Evolutionary conservation across 495 filamentous ascomycete species (phyloP), one percentile per base, ranked within the genome.

Genomic region (Penicillium robsamsonii): DNA sequence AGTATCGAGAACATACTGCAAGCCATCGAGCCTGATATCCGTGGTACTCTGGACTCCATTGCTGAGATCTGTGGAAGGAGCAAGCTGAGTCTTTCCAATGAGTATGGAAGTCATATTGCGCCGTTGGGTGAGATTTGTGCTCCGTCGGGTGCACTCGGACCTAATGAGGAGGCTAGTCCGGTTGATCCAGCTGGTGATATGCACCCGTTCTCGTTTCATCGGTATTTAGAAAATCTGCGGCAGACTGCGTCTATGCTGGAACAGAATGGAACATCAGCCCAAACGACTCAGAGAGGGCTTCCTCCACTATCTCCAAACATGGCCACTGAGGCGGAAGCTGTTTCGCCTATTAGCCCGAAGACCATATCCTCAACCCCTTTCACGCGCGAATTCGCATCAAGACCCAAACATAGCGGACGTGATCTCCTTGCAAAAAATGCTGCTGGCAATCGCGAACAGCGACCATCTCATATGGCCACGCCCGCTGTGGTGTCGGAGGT

Each of bases 51-150:
- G 27, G 78, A 85, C 54, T 80, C 81, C 5, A 86, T 87, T 54
- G 84, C 84, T 18, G 81, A 86, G 60, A 85, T 87, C 50, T 85
- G 80, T 58, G 84, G 84, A 4, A 74, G 80, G 37, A 86, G 81
- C 66, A 81, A 79, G 57, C 67, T 84, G 54, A 85, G 81, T 61
- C 68, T 87, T 40, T 80, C 84, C 27, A 83, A 86, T 61, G 82
- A 86, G 61, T 85, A 87, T 63, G 78, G 71, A 30, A 84, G 83
- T 51, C 84, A 87, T 61, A 78, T 85, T 27, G 83, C 84, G 8
- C 84, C 84, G 0, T 68, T 84, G 27, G 83, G 81, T 7, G 81
- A 85, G 58, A 80, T 87, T 46, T 67, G 71, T 29, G 72, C 74
- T 44, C 63, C 71, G 11, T 54, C 71, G 2, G 63, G 68, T 15